Evolutionary conservation across 2,329 filamentous ascomycete genomes (phyloP), one percentile per base, ranked within the genome.

Genomic region (Penicillium sp.): DNA sequence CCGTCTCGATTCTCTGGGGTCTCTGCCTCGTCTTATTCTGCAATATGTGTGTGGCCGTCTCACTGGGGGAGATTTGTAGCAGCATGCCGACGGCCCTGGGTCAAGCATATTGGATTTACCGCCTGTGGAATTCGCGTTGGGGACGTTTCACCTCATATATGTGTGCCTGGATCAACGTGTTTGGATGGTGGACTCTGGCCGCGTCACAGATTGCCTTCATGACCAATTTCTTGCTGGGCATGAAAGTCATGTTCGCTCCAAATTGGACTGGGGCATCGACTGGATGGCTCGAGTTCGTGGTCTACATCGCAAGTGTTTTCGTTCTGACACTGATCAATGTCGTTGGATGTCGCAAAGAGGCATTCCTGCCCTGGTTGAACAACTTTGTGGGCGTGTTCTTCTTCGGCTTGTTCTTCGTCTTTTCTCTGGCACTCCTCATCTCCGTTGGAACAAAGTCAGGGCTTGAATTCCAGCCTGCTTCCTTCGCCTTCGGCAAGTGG

Each of bases 61-160:
- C 79, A 2, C 69, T 84, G 24, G 81, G 79, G 39, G 81, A 84
- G 64, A 72, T 83, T 21, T 77, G 76, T 62, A 82, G 79, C 54
- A 77, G 75, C 55, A 83, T 84, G 81, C 82, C 82, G 1, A 84
- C 81, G 0, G 81, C 81, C 0, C 66, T 84, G 6, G 82, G 82
- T 0, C 82, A 85, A 65, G 81, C 81, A 0, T 83, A 81, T 60
- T 85, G 81, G 81, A 71, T 79, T 2, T 72, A 75, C 53, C 70
- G 73, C 3, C 66, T 80, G 49, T 67, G 74, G 72, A 45, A 69
- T 51, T 58, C 60, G 7, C 64, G 59, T 0, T 50, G 53, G 1
- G 81, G 80, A 0, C 74, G 81, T 0, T 79, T 82, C 56, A 58
- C 67, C 5, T 81, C 78, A 1, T 83, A 83, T 60, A 73, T 83